Evolutionary conservation across 495 filamentous ascomycete genomes (phyloP), one percentile per base, ranked within the genome.

Genomic region (Aspergillus incahuasiensis): DNA sequence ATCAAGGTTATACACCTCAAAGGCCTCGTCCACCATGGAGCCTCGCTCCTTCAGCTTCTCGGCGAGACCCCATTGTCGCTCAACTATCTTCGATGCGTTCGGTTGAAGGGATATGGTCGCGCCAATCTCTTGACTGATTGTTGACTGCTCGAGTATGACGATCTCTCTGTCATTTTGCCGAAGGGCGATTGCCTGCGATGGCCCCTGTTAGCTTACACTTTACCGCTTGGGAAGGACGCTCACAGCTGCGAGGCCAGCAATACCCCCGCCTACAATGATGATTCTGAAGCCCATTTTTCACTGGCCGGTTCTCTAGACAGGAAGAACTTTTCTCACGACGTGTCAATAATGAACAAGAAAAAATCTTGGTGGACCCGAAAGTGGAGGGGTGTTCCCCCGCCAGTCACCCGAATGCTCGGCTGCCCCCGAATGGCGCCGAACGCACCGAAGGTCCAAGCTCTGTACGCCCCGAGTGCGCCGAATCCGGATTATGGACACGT

Each of bases 11-110:
- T 72, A 72, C 12, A 67, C 57, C 19, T 62, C 60, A 15, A 72
- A 68, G 1, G 62, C 66, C 20, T 63, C 59, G 30, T 71, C 66
- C 3, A 65, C 55, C 56, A 69, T 65, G 16, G 60, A 48, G 3
- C 55, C 56, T 0, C 55, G 57, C 18, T 60, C 52, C 1, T 47
- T 32, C 7, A 66, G 48, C 8, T 55, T 47, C 0, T 56, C 9
- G 5, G 52, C 32, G 22, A 69, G 44, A 7, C 47, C 55, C 64
- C 66, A 71, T 44, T 52, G 52, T 0, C 15, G 41, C 16, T 68
- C 56, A 9, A 65, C 50, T 22, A 71, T 68, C n/a, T 57, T 63
- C 0, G 63, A 65, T 6, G 63, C 67, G 43, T 71, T 71, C 3
- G 67, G 68, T 11, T 55, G 52, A 2, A 60, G 47, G 6, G 52